A percentile compares a stretch with the other conserved stretches of the same genome.
Conservation (phyloP, 306 rosid species). For the Casuarina cunninghamiana region DNA sequence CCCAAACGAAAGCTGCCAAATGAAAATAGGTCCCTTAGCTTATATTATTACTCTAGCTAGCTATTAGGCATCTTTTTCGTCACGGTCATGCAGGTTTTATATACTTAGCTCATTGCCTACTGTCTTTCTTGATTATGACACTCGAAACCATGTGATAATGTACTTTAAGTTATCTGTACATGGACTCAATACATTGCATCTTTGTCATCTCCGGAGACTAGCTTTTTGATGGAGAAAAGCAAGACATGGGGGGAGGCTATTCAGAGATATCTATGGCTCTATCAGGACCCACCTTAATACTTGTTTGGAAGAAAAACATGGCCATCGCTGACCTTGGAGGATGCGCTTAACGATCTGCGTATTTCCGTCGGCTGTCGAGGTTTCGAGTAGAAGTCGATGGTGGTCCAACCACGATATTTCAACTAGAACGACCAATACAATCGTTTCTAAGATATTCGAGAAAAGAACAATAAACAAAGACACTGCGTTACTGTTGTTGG, state of each 20-base stretch:
- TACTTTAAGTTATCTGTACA: not conserved
- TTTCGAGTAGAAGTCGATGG: not conserved
- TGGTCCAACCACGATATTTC: not conserved
- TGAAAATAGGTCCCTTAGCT: too few relatives aligned
- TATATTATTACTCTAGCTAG: not conserved
- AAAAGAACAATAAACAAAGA: not conserved
- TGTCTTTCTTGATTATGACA: not conserved
- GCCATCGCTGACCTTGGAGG: not conserved
- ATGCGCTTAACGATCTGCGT: not conserved
- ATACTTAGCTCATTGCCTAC: not conserved
- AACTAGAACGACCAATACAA: not conserved
- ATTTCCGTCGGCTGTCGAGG: not conserved
- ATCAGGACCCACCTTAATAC: not conserved
- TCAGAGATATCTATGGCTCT: not conserved
- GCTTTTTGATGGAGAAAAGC: conserved; percentile 3
- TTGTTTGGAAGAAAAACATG: not conserved
- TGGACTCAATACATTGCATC: not conserved
- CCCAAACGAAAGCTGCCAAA: too few relatives aligned
- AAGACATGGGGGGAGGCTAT: not conserved
- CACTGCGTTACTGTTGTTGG: not conserved
- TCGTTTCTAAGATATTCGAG: not conserved
- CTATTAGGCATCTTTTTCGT: not conserved
- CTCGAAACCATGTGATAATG: not conserved
- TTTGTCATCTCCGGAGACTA: not conserved
- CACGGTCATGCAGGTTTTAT: not conserved